These are phyloP conservation scores for Polygonum maritimum DNA, from an alignment of 148 eudicot species.

Conservation along the genomic window DNA sequence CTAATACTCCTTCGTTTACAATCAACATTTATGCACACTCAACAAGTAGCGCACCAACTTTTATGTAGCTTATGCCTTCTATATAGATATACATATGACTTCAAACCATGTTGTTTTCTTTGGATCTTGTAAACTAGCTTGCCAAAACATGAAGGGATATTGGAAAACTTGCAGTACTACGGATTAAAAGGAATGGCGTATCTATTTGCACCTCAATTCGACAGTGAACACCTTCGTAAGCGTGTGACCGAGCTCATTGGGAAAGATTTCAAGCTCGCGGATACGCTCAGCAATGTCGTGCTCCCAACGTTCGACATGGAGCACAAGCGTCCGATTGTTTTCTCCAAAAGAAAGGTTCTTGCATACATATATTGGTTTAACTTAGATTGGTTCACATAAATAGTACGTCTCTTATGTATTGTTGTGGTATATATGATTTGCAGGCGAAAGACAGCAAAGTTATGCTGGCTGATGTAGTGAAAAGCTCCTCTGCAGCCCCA, in stretches of 20 bases:
- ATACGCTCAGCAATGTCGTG: slow-evolving; percentile 2
- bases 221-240: not conserved
- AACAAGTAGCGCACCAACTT: too few relatives aligned
- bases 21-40: too few relatives aligned
- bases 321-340: slow-evolving; percentile 3
- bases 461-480: slow-evolving; percentile 3
- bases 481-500: slow-evolving; percentile 15
- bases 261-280: not conserved
- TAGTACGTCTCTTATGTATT: too few relatives aligned
- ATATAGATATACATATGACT: not conserved
- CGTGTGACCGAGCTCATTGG: not conserved
- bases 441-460: not conserved
- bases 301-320: slow-evolving; percentile 13
- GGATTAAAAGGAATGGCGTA: not conserved
- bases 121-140: not conserved
- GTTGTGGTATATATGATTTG: not conserved
- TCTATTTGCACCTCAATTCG: slow-evolving; percentile 3
- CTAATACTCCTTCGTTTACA: too few relatives aligned
- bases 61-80: not conserved
- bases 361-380: not conserved
- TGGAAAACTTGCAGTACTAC: not conserved
- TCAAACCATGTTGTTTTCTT: not conserved
- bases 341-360: not conserved
- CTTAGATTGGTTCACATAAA: not conserved
- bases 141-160: not conserved